Evolutionary conservation across 202 grass and related monocot genomes (phyloP).

Genomic region (Elaeis oleifera): DNA sequence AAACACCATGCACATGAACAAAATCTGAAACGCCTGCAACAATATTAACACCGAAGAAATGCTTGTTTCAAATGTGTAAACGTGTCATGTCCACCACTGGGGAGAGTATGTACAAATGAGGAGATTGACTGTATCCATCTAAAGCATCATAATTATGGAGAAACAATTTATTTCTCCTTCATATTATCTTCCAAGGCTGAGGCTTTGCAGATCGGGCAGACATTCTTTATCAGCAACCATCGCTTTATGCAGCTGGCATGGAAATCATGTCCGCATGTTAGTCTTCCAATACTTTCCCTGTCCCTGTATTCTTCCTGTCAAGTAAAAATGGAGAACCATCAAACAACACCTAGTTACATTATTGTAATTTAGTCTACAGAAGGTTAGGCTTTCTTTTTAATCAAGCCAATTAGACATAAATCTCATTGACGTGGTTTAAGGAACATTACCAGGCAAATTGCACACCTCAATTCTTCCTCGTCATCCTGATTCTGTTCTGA

Average conservation of each 20-base stretch:
- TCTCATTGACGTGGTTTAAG: background rate
- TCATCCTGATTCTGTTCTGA: background rate
- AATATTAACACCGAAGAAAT: too few relatives aligned
- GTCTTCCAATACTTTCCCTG: background rate
- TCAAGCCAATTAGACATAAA: too few relatives aligned
- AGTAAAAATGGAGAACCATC: background rate
- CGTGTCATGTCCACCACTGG: too few relatives aligned
- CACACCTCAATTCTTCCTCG: background rate
- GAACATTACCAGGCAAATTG: constrained; percentile 5
- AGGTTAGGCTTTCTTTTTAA: background rate
- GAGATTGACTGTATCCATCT: too few relatives aligned
- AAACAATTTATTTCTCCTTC: background rate
- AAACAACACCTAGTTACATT: too few relatives aligned
- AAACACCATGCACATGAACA: too few relatives aligned
- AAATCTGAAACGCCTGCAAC: too few relatives aligned
- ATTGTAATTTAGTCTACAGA: background rate
- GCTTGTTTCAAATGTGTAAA: too few relatives aligned
- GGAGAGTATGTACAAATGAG: too few relatives aligned
- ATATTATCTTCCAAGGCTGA: background rate
- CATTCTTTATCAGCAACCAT: constrained; percentile 3
- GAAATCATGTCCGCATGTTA: background rate
- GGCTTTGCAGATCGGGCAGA: background rate
- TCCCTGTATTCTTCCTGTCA: background rate
- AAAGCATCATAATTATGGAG: too few relatives aligned
- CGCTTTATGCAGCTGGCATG: background rate